phyloP scores from a whole-genome alignment of 495 filamentous ascomycete species.

The Lophiotrema nucula region DNA sequence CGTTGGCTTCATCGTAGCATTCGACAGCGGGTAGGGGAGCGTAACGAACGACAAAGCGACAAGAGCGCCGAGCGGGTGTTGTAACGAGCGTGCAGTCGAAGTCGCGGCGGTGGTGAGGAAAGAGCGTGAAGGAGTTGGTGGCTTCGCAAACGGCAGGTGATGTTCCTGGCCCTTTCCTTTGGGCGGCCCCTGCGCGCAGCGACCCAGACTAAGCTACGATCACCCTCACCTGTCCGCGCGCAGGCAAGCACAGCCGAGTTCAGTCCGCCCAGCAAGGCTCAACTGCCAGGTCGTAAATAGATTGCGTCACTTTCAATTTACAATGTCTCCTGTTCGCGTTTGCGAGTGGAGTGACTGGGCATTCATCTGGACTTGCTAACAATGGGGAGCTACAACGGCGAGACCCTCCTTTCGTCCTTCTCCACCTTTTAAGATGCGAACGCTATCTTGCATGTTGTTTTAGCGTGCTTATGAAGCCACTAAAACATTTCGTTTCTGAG shows the following conservation, averaged over 20 bases:
- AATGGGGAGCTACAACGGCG: too few species aligned
- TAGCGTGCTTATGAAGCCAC: background rate
- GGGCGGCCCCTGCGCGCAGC: conserved; percentile 3
- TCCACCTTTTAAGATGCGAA: background rate
- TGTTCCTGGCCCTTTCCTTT: background rate
- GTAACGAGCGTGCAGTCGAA: background rate
- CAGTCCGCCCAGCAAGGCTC: too few species aligned
- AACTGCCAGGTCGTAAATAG: too few species aligned
- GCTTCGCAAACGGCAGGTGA: background rate
- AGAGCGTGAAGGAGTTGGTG: background rate
- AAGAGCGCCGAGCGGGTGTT: background rate
- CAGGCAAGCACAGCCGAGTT: too few species aligned
- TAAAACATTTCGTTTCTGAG: too few species aligned
- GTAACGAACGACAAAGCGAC: conserved; percentile 1
- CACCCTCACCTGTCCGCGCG: too few species aligned
- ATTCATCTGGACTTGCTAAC: too few species aligned
- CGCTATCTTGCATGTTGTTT: background rate
- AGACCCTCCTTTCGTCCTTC: background rate
- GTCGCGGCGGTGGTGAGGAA: background rate
- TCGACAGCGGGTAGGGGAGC: too few species aligned
- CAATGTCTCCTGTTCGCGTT: too few species aligned
- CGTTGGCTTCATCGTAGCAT: conserved; percentile 23
- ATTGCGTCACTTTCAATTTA: too few species aligned
- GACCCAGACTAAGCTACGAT: too few species aligned
- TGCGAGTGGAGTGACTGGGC: too few species aligned